Base-by-base conservation (phyloP, 257 asterid genomes). In the Paulownia fortunei region DNA sequence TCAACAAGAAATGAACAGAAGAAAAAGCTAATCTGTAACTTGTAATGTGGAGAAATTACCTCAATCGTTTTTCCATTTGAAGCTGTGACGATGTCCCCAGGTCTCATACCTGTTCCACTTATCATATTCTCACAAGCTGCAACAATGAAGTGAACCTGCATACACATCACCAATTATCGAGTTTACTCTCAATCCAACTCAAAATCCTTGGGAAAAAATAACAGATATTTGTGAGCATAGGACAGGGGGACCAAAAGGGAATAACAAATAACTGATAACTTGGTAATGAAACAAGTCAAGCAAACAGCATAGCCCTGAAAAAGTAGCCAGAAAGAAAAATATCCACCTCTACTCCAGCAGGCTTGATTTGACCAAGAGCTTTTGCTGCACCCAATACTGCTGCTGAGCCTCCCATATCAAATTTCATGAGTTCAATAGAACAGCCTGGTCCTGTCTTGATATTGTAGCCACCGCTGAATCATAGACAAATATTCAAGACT, bases 381-480 rank as follows among this genome's bases (percentile, higher is more conserved):
- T 93, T 93, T 47, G 99, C 99, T 23, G 99, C 98, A 70, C 99
- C 99, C 26, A 96, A 72, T 7, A 96, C 99, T 16, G 97, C 98
- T 34, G 97, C 99, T 30, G 99, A 90, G 78, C 98, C 99, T 49
- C 97, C 99, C 99, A 96, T 93, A 83, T 96, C 99, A 84, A 89
- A 84, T 77, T 96, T 96, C 99, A 96, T 96, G 69, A 90, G 87
- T 85, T 96, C 99, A 85, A 96, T 96, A 41, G 78, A 72, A 67
- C 95, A 88, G 73, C 98, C 97, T 5, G 99, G 86, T 59, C 99
- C 99, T 0, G 99, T 90, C 88, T 96, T 96, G 84, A 96, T 96
- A 80, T 96, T 96, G 92, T 96, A 96, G 87, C 99, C 99, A 52
- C 98, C 99, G 77, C 99, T 96, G 91, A 27, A 62, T 55, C 27